phyloP scores from a whole-genome alignment of 352 stramenopile species.

The Aphanomyces cochlioides region DNA sequence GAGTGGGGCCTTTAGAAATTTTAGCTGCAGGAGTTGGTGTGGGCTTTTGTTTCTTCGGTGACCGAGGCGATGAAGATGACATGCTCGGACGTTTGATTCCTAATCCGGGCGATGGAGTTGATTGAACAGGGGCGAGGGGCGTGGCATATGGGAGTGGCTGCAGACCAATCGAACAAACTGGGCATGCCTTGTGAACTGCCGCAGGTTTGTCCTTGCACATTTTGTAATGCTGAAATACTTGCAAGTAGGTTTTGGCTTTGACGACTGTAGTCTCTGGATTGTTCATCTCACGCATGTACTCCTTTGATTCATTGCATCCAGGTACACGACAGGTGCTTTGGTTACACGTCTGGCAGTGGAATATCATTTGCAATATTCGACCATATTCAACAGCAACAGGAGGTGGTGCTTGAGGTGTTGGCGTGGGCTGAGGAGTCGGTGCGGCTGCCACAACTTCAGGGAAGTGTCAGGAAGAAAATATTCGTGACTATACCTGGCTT shows the following conservation, averaged over 20 bases:
- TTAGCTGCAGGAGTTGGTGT: background rate
- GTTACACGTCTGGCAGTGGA: slow-evolving; percentile 82
- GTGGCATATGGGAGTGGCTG: slow-evolving; percentile 42
- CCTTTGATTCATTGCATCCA: slow-evolving; percentile 72
- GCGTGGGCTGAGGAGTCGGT: slow-evolving; percentile 29
- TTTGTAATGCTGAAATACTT: slow-evolving; percentile 82
- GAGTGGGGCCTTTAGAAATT: background rate
- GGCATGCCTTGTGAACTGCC: slow-evolving; percentile 53
- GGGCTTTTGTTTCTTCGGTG: slow-evolving; percentile 21
- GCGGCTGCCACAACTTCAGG: slow-evolving; percentile 26
- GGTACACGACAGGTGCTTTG: slow-evolving; percentile 53
- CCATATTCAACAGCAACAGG: slow-evolving; percentile 61
- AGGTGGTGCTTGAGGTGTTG: slow-evolving; percentile 29
- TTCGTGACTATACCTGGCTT: too few relatives aligned
- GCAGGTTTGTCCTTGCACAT: slow-evolving; percentile 75
- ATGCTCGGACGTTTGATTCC: slow-evolving; percentile 8
- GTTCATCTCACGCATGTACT: slow-evolving; percentile 70
- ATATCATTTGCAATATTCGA: slow-evolving; percentile 76
- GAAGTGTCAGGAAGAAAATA: too few relatives aligned
- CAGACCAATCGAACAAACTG: slow-evolving; percentile 81
- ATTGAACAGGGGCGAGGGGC: background rate
- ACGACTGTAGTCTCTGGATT: slow-evolving; percentile 27
- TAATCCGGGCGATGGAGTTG: background rate
- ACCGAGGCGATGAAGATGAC: slow-evolving; percentile 14
- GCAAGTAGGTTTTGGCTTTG: slow-evolving; percentile 81